Base-by-base conservation (phyloP, 139 green algal species). In the Pedinophyceae sp. region DNA sequence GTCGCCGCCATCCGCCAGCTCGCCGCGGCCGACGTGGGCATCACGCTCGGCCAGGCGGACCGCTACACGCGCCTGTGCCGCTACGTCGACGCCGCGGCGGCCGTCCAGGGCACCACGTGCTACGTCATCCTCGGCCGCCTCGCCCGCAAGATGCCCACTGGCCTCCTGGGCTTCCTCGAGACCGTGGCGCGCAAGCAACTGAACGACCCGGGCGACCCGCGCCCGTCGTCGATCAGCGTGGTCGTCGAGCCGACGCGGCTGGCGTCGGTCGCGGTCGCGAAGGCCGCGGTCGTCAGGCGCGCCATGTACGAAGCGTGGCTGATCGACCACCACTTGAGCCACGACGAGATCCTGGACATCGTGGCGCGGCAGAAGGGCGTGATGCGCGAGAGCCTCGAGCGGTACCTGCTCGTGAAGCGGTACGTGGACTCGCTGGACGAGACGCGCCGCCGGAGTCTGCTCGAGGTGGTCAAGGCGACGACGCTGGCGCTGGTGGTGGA, bases 241-340 rank as follows among this genome's bases (percentile, higher is more conserved):
- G 27, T 26, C 10, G 34, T 68, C 13, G 61, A 68, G 45, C 61
- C 61, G 29, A 17, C 62, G 18, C 10, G 7, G 34, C 34, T 43
- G 34, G 34, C 34, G 13, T 13, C 10, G 34, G 34, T 19, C 34
- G 34, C 34, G 10, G 34, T 43, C 10, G 10, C 10, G 10, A 7
- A 13, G 10, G 34, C 34, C 34, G 34, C 34, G 10, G 34, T 13
- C 34, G 10, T 68, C 17, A 46, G 61, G 4, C 29, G 48, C 20
- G 51, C 50, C 28, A 68, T 68, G 61, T 62, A 48, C 46, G 61
- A 68, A 24, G 19, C 17, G 6, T 68, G 61, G 61, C 17, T 57
- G 19, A 27, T n/a, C 25, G 55, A 68, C 34, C 62, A 58, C 29
- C 26, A 52, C 16, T 18, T 58, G 52, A 34, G n/a, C 2, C 27